Evolutionary conservation across 1,284 basidiomycete species (phyloP).

Genomic region (Ustilago nuda): DNA sequence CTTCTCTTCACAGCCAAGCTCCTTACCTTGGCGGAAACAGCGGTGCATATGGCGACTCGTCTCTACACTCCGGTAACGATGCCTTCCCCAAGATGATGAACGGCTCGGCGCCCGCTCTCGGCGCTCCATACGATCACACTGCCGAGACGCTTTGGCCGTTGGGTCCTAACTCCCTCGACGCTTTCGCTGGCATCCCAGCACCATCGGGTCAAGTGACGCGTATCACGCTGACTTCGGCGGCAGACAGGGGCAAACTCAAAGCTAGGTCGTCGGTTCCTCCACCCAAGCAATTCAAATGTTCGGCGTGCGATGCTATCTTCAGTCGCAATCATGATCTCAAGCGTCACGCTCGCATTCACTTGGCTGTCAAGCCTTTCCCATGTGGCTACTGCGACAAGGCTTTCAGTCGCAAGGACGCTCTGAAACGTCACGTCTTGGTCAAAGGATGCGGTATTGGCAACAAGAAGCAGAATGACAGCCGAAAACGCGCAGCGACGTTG

Average conservation of each 20-base stretch:
- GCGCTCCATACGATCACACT: constrained; percentile 27
- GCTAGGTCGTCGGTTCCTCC: constrained; percentile 35
- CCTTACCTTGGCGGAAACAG: constrained; percentile 26
- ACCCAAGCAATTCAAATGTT: constrained; percentile 59
- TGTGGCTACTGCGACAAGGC: constrained; percentile 60
- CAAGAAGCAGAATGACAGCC: constrained; percentile 43
- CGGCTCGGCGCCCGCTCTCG: constrained; percentile 15
- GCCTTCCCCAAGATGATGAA: constrained; percentile 24
- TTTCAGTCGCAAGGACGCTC: constrained; percentile 63
- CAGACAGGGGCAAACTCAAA: constrained; percentile 38
- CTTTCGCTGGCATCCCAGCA: constrained; percentile 41
- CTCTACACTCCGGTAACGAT: constrained; percentile 20
- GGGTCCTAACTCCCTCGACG: constrained; percentile 42
- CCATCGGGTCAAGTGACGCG: constrained; percentile 25
- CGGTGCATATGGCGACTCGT: constrained; percentile 26
- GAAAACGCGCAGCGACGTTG: constrained; percentile 39
- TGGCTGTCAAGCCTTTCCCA: constrained; percentile 63
- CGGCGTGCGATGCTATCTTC: constrained; percentile 60
- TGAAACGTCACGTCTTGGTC: constrained; percentile 61
- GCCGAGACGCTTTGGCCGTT: constrained; percentile 43
- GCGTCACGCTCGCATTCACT: constrained; percentile 63
- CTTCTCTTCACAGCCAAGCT: constrained; percentile 14
- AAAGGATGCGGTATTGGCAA: constrained; percentile 57
- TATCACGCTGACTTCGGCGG: constrained; percentile 35
- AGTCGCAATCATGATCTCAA: constrained; percentile 66